Percentiles rank a stretch among this genome's conserved stretches.
These are phyloP conservation scores for Arabidopsis hybrid DNA, from an alignment of 441 rosid species.

Conservation along the genomic window DNA sequence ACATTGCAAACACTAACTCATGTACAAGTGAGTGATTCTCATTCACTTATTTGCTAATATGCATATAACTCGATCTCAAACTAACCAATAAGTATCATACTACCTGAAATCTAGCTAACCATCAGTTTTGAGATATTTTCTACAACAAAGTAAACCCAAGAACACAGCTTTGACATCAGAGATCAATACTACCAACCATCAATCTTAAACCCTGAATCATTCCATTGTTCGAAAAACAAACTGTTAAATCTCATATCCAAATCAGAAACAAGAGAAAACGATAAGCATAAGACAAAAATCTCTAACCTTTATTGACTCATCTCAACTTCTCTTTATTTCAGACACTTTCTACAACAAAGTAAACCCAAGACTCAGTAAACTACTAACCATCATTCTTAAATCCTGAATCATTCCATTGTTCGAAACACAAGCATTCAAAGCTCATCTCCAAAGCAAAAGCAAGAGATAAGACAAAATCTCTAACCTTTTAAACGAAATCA, in stretches of 20 bases:
- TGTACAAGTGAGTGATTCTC: neutral
- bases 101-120: neutral
- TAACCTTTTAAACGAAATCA: conserved; percentile 46
- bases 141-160: neutral
- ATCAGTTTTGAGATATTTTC: neutral
- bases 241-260: too few relatives aligned
- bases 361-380: neutral
- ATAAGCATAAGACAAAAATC: too few relatives aligned
- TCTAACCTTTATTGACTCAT: too few relatives aligned
- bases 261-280: too few relatives aligned
- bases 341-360: neutral
- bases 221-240: too few relatives aligned
- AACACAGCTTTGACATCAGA: neutral
- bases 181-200: neutral
- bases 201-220: too few relatives aligned
- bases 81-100: neutral
- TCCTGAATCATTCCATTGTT: neutral
- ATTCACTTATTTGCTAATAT: conserved; percentile 15
- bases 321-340: too few relatives aligned
- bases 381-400: neutral
- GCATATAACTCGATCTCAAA: neutral
- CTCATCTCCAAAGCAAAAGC: neutral
- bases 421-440: neutral
- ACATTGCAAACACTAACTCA: neutral
- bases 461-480: conserved; percentile 4